Conservation (phyloP, 768 basidiomycete genomes). For the Tubosaeta sp. region DNA sequence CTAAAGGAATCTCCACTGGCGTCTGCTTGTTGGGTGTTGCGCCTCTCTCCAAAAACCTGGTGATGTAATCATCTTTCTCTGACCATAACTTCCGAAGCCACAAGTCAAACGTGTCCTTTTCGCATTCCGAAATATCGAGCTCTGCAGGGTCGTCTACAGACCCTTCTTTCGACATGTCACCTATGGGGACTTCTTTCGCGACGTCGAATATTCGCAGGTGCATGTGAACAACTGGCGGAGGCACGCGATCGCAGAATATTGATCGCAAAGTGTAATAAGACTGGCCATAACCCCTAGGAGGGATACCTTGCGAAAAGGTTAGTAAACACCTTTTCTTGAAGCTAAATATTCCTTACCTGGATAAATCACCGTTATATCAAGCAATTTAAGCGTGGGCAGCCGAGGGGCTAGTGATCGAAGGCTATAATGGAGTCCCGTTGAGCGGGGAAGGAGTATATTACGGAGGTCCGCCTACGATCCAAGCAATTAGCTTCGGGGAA, state of each 20-base stretch:
- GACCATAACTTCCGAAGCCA: slow-evolving; percentile 85
- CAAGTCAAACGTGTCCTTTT: slow-evolving; percentile 65
- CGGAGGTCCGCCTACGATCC: slow-evolving; percentile 63
- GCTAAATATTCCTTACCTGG: slow-evolving; percentile 50
- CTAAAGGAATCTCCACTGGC: slow-evolving; percentile 54
- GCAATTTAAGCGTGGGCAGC: slow-evolving; percentile 68
- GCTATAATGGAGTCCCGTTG: slow-evolving; percentile 85
- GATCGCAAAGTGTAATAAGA: slow-evolving; percentile 86
- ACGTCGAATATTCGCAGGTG: slow-evolving; percentile 82
- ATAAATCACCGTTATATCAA: slow-evolving; percentile 93
- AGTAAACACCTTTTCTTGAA: background rate
- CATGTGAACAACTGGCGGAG: slow-evolving; percentile 84
- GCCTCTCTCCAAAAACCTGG: slow-evolving; percentile 54
- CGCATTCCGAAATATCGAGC: slow-evolving; percentile 51
- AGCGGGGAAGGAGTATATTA: slow-evolving; percentile 84
- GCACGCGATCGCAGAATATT: slow-evolving; percentile 73
- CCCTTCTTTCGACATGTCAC: slow-evolving; percentile 44
- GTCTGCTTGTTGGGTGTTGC: slow-evolving; percentile 36
- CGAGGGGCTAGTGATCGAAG: slow-evolving; percentile 76
- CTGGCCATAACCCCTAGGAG: slow-evolving; percentile 78
- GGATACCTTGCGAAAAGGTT: slow-evolving; percentile 51
- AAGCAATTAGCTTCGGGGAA: slow-evolving; percentile 9
- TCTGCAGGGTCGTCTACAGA: slow-evolving; percentile 32
- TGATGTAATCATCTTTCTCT: slow-evolving; percentile 79
- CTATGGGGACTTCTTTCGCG: slow-evolving; percentile 62